phyloP scores from a whole-genome alignment of 768 basidiomycete genomes.

The Hypholoma fasciculare region DNA sequence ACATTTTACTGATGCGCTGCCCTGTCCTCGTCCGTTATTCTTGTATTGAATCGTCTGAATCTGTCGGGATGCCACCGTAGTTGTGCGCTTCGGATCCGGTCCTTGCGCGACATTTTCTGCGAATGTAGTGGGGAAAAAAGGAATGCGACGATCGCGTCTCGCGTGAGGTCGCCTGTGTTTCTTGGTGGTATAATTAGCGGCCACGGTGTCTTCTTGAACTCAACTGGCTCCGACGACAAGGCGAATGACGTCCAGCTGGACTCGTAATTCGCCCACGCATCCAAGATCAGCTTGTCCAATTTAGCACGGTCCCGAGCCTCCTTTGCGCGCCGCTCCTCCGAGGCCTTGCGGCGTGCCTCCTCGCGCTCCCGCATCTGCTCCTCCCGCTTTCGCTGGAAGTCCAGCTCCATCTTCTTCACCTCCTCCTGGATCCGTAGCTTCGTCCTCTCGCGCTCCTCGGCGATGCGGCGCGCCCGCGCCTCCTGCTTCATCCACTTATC shows the following conservation, averaged over 20 bases:
- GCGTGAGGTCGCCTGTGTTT: conserved; percentile 48
- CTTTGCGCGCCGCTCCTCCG: conserved; percentile 40
- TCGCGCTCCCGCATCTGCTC: conserved; percentile 46
- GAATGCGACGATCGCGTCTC: conserved; percentile 56
- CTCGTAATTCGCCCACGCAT: conserved; percentile 69
- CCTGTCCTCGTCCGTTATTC: conserved; percentile 54
- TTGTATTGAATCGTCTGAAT: conserved; percentile 56
- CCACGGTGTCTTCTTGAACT: conserved; percentile 74
- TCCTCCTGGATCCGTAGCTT: conserved; percentile 54
- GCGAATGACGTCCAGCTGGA: conserved; percentile 57
- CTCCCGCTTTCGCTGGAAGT: conserved; percentile 50
- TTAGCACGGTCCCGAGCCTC: conserved; percentile 42
- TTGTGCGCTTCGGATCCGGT: conserved; percentile 65
- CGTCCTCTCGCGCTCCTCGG: conserved; percentile 45
- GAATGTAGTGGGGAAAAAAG: conserved; percentile 70
- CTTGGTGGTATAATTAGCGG: conserved; percentile 49
- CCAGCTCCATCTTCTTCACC: conserved; percentile 50
- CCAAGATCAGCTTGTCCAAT: conserved; percentile 43
- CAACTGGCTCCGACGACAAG: conserved; percentile 44
- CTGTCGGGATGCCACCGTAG: conserved; percentile 84
- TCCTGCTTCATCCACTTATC: conserved; percentile 55
- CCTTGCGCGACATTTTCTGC: conserved; percentile 53
- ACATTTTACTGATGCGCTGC: no score
- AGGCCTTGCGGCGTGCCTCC: conserved; percentile 44
- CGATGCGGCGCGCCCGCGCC: conserved; percentile 43